Evolutionary conservation across 305 asterid species (phyloP).

Genomic region (Fraxinus angustifolia): DNA sequence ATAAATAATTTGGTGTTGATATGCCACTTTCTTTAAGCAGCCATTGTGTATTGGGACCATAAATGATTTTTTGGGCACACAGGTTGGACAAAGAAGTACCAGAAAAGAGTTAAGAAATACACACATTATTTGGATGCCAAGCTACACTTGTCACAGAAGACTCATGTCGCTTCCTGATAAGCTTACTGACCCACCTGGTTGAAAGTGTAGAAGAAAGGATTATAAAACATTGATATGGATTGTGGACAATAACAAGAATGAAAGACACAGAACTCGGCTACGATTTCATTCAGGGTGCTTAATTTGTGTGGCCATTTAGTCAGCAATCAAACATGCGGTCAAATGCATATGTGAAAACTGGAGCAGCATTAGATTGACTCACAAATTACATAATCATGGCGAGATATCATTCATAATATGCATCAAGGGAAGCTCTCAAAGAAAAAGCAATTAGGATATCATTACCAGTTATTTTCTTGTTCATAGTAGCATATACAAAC

Average conservation of each 20-base stretch:
- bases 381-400: neutral
- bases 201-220: slow-evolving; percentile 23
- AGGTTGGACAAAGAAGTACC: slow-evolving; percentile 18
- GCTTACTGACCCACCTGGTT: slow-evolving; percentile 98
- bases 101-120: slow-evolving; percentile 31
- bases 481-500: slow-evolving; percentile 97
- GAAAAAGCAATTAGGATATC: slow-evolving; percentile 22
- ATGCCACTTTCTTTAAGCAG: neutral
- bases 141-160: slow-evolving; percentile 95
- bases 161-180: slow-evolving; percentile 92
- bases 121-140: slow-evolving; percentile 97
- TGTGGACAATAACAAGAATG: neutral
- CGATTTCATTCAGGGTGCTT: neutral
- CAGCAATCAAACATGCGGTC: neutral
- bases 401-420: neutral
- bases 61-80: slow-evolving; percentile 6
- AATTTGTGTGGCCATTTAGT: neutral
- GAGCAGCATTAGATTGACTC: neutral
- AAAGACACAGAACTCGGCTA: neutral
- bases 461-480: slow-evolving; percentile 96
- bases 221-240: slow-evolving; percentile 12
- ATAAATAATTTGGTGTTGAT: slow-evolving; percentile 12
- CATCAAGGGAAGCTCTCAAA: slow-evolving; percentile 8
- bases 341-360: neutral
- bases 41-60: slow-evolving; percentile 6